Evolutionary conservation across 2,329 filamentous ascomycete species (phyloP).

Genomic region (Coniochaeta ligniaria): DNA sequence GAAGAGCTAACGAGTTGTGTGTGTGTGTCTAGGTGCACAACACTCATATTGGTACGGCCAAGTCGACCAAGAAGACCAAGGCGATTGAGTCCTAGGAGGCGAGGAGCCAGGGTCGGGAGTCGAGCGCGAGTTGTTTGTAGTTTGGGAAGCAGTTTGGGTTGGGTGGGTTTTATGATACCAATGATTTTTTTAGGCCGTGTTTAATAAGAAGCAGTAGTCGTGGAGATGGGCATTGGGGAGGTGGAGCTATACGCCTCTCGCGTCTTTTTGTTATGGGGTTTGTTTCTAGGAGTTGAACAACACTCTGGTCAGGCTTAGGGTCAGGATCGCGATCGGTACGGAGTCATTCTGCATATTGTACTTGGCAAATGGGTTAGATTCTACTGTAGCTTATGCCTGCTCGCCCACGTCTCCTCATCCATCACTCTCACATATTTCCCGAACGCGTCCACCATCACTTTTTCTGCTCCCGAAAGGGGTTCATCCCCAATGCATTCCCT

Average conservation of each 20-base stretch:
- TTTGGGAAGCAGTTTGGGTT: neutral
- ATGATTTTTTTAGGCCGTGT: neutral
- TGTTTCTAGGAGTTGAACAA: too few relatives aligned
- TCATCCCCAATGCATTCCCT: neutral
- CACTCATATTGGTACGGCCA: slow-evolving; percentile 86
- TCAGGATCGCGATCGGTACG: neutral
- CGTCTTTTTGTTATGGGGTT: neutral
- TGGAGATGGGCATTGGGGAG: neutral
- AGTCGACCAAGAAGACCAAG: slow-evolving; percentile 58
- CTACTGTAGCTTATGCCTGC: neutral
- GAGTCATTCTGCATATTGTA: neutral
- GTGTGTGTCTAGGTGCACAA: slow-evolving; percentile 58
- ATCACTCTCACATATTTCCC: neutral
- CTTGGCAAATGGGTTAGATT: neutral
- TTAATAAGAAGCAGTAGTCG: neutral
- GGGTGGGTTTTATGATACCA: slow-evolving; percentile 1
- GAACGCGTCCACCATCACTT: neutral
- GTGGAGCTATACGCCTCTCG: neutral
- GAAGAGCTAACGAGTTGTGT: slow-evolving; percentile 6
- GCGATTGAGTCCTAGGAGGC: slow-evolving; percentile 8
- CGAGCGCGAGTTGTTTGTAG: neutral
- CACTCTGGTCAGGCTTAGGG: neutral
- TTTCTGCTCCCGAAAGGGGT: neutral
- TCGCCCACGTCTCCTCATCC: neutral
- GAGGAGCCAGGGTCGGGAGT: neutral